Percentiles rank a stretch among this genome's conserved stretches.
Evolutionary conservation across 371 early-diverging fungal genomes (phyloP).

Genomic region (Mucor ambiguus): DNA sequence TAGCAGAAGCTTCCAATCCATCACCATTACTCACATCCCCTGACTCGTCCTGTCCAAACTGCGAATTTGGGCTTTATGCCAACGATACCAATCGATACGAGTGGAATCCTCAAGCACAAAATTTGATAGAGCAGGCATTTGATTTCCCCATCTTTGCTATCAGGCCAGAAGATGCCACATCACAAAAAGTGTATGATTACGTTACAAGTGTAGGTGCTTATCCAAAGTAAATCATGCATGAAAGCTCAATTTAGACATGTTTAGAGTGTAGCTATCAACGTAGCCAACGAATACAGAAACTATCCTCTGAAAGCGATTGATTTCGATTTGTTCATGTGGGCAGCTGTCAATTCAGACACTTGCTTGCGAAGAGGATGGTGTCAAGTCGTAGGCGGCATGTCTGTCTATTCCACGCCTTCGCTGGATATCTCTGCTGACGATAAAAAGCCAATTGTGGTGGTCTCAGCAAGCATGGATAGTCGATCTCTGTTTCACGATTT

Average conservation of each 20-base stretch:
- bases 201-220: conserved; percentile 25
- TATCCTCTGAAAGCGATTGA: conserved; percentile 74
- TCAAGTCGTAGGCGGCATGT: conserved; percentile 69
- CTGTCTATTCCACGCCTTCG: conserved; percentile 74
- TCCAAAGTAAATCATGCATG: background rate
- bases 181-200: conserved; percentile 41
- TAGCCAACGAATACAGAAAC: conserved; percentile 40
- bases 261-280: conserved; percentile 57
- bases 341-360: conserved; percentile 64
- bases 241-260: background rate
- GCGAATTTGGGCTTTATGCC: conserved; percentile 72
- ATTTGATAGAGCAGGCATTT: conserved; percentile 53
- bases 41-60: conserved; percentile 72
- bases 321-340: conserved; percentile 75
- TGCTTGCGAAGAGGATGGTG: conserved; percentile 78
- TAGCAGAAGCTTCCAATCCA: conserved; percentile 8
- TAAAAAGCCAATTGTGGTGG: conserved; percentile 65
- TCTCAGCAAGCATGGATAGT: conserved; percentile 69
- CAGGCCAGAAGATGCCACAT: conserved; percentile 45
- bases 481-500: conserved; percentile 71
- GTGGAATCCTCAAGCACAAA: conserved; percentile 79
- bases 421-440: conserved; percentile 52
- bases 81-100: conserved; percentile 46
- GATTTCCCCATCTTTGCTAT: conserved; percentile 74
- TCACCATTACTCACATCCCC: conserved; percentile 43